Evolutionary conservation across 2,329 filamentous ascomycete genomes (phyloP).

Genomic region (Verticillium nubilum): DNA sequence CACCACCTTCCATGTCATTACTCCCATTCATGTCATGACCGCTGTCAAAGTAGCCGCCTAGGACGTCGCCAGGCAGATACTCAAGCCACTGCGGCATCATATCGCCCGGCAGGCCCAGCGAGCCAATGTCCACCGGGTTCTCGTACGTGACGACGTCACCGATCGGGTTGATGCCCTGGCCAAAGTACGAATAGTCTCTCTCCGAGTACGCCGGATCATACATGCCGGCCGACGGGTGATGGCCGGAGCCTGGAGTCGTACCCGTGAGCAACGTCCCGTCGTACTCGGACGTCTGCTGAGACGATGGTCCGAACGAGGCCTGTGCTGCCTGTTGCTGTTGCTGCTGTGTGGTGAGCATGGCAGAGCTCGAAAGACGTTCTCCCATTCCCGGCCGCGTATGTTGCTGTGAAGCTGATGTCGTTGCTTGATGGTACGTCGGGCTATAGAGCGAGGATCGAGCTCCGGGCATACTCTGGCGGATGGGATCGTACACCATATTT

Average conservation of each 20-base stretch:
- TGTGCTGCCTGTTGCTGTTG: neutral
- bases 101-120: conserved; percentile 55
- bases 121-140: conserved; percentile 68
- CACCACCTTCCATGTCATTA: neutral
- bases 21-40: conserved; percentile 1
- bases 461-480: conserved; percentile 50
- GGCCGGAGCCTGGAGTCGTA: conserved; percentile 8
- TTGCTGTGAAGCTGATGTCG: conserved; percentile 40
- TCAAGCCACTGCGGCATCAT: conserved; percentile 69
- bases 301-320: neutral
- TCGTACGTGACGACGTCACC: conserved; percentile 63
- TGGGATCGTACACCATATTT: conserved; percentile 57
- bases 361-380: neutral
- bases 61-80: conserved; percentile 62
- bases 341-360: neutral
- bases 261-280: neutral
- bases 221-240: neutral
- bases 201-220: conserved; percentile 5
- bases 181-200: conserved; percentile 14
- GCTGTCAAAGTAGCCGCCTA: conserved; percentile 45
- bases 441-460: conserved; percentile 39
- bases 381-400: conserved; percentile 5
- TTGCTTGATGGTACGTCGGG: conserved; percentile 42
- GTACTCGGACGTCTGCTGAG: neutral
- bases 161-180: conserved; percentile 16